phyloP scores from a whole-genome alignment of 179 eudicot species.

The Camellia oleifera region DNA sequence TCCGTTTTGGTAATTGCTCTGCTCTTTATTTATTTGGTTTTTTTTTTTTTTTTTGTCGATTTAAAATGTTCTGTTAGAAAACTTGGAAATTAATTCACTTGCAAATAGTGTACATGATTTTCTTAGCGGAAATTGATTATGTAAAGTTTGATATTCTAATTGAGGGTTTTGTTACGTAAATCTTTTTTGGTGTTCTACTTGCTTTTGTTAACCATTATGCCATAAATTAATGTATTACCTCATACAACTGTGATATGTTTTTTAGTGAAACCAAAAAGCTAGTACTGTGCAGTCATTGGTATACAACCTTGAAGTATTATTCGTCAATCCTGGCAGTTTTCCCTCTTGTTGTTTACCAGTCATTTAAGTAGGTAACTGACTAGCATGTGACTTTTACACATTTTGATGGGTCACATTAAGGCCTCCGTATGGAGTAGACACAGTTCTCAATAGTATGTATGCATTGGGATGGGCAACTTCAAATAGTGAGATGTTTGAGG shows the following conservation, averaged over 20 bases:
- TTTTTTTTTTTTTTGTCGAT: not conserved
- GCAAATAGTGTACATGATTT: not conserved
- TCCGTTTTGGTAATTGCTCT: constrained; percentile 67
- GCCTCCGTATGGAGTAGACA: too few species aligned
- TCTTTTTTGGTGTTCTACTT: not conserved
- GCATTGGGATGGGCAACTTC: too few species aligned
- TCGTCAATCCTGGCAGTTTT: too few species aligned
- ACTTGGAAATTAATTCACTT: constrained; percentile 5
- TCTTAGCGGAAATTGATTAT: not conserved
- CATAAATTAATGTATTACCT: not conserved
- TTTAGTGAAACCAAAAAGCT: not conserved
- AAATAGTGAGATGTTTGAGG: too few species aligned
- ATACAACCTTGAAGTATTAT: too few species aligned
- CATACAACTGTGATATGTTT: not conserved
- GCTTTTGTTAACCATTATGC: not conserved
- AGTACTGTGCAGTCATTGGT: too few species aligned
- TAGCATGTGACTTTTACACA: too few species aligned
- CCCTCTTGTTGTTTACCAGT: too few species aligned
- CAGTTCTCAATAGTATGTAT: too few species aligned
- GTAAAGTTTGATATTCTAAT: not conserved
- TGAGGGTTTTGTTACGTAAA: not conserved
- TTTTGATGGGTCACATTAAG: too few species aligned
- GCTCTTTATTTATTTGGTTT: too few species aligned
- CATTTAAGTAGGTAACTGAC: too few species aligned
- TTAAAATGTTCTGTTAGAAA: not conserved